A percentile compares a stretch with the other conserved stretches of the same genome.
Evolutionary conservation across 2,329 filamentous ascomycete species (phyloP).

Genomic region (Thermothelomyces thermophilus): DNA sequence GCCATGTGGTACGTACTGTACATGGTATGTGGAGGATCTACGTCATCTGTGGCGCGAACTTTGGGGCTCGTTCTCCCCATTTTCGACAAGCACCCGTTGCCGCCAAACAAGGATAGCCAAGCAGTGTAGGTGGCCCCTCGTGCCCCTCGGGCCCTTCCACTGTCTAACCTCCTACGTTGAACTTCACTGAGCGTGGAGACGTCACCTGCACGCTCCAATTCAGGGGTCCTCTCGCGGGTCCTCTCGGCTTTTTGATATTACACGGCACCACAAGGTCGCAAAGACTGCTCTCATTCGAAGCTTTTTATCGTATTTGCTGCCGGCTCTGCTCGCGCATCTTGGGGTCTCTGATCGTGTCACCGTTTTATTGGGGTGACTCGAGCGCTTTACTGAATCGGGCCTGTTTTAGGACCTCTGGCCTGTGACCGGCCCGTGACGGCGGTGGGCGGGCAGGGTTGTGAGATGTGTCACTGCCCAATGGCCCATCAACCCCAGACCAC

Average conservation of each 20-base stretch:
- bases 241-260: too few species aligned
- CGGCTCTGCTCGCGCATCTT: too few species aligned
- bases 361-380: conserved; percentile 18
- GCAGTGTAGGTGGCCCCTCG: too few species aligned
- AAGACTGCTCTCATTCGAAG: too few species aligned
- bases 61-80: not conserved
- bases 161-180: not conserved
- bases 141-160: too few species aligned
- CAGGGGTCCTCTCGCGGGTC: not conserved
- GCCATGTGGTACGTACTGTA: too few species aligned
- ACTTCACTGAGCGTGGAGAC: not conserved
- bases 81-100: too few species aligned
- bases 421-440: conserved; percentile 20
- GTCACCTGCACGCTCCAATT: not conserved
- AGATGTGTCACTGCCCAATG: conserved; percentile 27
- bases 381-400: conserved; percentile 18
- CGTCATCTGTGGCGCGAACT: not conserved
- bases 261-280: too few species aligned
- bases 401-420: conserved; percentile 25
- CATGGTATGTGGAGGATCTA: not conserved
- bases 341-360: conserved; percentile 8
- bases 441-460: conserved; percentile 16
- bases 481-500: conserved; percentile 18
- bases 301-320: too few species aligned
- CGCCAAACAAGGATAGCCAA: too few species aligned